Evolutionary conservation across 1,139 yeast species (phyloP), one percentile per base, ranked within the genome.

Genomic region (Saccharomyces pastorianus): DNA sequence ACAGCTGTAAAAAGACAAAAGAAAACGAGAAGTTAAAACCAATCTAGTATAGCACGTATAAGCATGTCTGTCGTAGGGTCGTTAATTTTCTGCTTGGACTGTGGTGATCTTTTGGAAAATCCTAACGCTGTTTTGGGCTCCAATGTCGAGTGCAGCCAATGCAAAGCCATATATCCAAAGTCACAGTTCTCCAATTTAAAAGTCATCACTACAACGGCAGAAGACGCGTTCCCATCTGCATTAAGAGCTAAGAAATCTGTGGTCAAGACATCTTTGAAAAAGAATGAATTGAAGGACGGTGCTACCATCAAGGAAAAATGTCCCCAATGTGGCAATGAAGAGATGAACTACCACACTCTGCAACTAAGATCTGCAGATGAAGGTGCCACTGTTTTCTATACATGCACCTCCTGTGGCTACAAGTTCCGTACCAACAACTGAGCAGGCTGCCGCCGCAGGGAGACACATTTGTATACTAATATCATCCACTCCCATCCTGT

Each of bases 311-410:
- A 90, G 71, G 99, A 93, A 71, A 90, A 87, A 68, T 93, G 99
- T 77, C 98, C 98, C 23, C 84, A 90, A 73, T 93, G 99, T 81
- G 97, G 96, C 51, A 82, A 91, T 71, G 97, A 93, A 66, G 97
- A 93, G 73, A 95, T 95, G 99, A 93, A 85, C 69, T 93, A 93
- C 71, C 97, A 93, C 69, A 93, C 99, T 8, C 77, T 93, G 64
- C 99, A 93, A 73, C 80, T 93, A 64, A 83, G 99, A 75, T 88
- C 96, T 53, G 99, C 99, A 2, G 99, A 93, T 79, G 99, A 93
- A 79, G 99, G 99, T 77, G 95, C 95, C 29, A 87, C 95, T 6
- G 95, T 87, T 32, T 95, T 93, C 70, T 95, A 93, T 74, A 91
- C 99, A 1, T 93, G 99, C 76, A 86, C 96, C 1, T 76, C 80